These are phyloP conservation scores for Zygnema cylindricum DNA, from an alignment of 139 green algal species.

Conservation along the genomic window DNA sequence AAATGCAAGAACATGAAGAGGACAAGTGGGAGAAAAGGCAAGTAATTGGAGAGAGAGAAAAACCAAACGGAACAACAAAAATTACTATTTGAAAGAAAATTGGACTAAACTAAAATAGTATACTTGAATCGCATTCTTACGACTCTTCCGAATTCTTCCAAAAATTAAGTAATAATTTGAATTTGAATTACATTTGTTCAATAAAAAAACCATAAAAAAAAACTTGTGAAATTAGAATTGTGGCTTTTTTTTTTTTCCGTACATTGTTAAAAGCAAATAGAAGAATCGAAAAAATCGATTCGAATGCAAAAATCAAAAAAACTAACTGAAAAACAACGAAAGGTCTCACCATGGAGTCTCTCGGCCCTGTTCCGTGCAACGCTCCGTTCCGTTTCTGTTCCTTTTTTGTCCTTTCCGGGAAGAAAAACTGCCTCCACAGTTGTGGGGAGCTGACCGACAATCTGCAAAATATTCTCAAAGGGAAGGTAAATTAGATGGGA, in stretches of 20 bases:
- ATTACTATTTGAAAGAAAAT: too few species aligned
- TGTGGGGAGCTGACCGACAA: conserved; percentile 34
- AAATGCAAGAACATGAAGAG: neutral
- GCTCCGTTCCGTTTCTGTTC: conserved; percentile 65
- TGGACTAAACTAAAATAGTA: neutral
- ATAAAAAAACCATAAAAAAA: neutral
- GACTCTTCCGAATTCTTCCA: neutral
- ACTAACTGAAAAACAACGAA: neutral
- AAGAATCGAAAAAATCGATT: too few species aligned
- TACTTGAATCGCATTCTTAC: neutral
- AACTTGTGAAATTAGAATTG: neutral
- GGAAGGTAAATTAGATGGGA: neutral
- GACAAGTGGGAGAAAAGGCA: neutral
- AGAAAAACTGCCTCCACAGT: conserved; percentile 74
- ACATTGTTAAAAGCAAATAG: too few species aligned
- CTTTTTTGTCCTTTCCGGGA: conserved; percentile 82
- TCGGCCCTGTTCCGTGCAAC: conserved; percentile 43
- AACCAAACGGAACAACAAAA: neutral
- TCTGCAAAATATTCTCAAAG: neutral
- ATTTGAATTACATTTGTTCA: neutral
- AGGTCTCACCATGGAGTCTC: conserved; percentile 33
- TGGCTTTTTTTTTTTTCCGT: too few species aligned
- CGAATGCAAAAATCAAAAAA: too few species aligned
- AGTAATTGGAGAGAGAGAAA: neutral
- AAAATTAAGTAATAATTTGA: neutral